Base-by-base conservation (phyloP, 768 basidiomycete species). In the Leccinum rimulosum region DNA sequence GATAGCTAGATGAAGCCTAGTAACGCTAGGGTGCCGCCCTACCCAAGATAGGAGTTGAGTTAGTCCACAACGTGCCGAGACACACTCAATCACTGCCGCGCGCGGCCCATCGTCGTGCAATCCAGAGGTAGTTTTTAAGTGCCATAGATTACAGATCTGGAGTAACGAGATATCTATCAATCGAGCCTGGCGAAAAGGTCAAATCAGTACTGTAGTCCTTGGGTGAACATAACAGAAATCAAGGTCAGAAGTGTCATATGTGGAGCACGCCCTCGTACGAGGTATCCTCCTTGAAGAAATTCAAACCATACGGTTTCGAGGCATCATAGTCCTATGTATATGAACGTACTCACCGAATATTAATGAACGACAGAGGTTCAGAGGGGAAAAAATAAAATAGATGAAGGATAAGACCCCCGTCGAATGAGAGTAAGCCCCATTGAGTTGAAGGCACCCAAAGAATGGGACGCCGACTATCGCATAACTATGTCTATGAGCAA, bases 241-340 rank as follows among this genome's bases (percentile, higher is more conserved):
- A 59, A 52, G 27, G 28, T 73, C 71, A 73, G 71, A 61, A 50
- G 28, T 86, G 89, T 89, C 88, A 85, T 68, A 67, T 81, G 84
- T 87, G 90, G 88, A 88, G 89, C 89, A 76, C 80, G 73, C 83
- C 87, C 86, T 67, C 71, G 64, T 58, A 60, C 55, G 57, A 77
- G 84, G 85, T 87, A 88, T 89, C 75, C 87, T 85, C 90, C 90
- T 78, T 91, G 90, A 92, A 92, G 90, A 92, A 92, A 92, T 91
- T 91, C 90, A 87, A 86, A 74, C 62, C 35, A 63, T 61, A 75
- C 77, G 75, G 71, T 72, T 74, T 70, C 70, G 59, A 73, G 75
- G 68, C 85, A 88, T 88, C 87, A 89, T 82, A 33, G 59, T 68
- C 70, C 14, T 59, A 66, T 64, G 57, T 43, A 59, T 64, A 59